phyloP scores from a whole-genome alignment of 306 rosid species.

The Castanea crenata region DNA sequence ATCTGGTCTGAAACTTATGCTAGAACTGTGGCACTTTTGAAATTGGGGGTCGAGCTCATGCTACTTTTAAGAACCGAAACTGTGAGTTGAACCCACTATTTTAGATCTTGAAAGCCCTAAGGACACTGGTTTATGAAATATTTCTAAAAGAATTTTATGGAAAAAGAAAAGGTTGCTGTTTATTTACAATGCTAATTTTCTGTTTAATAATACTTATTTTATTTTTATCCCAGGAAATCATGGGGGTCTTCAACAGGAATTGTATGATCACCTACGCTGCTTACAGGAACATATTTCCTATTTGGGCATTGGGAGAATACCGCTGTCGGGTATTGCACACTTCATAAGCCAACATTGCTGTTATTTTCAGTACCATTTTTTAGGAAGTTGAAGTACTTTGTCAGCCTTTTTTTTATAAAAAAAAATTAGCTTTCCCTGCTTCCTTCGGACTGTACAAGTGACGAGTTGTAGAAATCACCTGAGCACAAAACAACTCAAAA shows the following conservation, averaged over 20 bases:
- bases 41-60: no score
- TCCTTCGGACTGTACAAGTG: not conserved
- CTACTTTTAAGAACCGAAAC: no score
- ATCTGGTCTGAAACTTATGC: no score
- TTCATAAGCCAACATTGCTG: slow-evolving; percentile 3
- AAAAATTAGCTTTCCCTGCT: not conserved
- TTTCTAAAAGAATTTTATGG: no score
- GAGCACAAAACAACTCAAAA: not conserved
- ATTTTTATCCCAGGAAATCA: slow-evolving; percentile 57
- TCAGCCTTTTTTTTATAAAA: not conserved
- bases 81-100: no score
- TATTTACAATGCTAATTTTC: not conserved
- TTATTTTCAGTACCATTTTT: not conserved
- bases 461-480: not conserved
- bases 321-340: slow-evolving; percentile 44
- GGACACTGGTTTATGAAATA: no score
- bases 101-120: no score
- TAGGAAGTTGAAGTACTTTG: not conserved
- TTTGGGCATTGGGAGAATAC: slow-evolving; percentile 91
- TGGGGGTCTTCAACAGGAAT: slow-evolving; percentile 85
- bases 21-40: no score
- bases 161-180: no score
- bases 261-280: slow-evolving; percentile 84
- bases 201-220: not conserved
- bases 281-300: slow-evolving; percentile 82